Evolutionary conservation across 1,284 basidiomycete species (phyloP).

Genomic region (Marasmius sp.): DNA sequence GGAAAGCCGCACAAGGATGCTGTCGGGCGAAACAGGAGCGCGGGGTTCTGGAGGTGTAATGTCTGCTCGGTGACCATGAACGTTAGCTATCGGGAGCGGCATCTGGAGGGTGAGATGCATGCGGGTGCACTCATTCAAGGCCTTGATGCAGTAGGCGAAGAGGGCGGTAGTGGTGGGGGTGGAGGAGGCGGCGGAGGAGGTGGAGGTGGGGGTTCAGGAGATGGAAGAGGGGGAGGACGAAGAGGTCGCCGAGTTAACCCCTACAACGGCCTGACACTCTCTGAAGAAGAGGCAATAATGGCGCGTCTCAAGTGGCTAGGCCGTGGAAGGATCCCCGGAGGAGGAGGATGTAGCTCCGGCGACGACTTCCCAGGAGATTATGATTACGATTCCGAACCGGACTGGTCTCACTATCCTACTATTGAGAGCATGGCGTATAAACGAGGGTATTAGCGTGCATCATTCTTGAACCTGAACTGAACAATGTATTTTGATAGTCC

Average conservation of each 20-base stretch:
- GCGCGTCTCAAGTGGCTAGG: background rate
- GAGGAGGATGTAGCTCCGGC: background rate
- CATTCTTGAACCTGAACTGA: too few relatives aligned
- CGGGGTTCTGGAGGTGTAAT: background rate
- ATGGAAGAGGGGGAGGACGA: background rate
- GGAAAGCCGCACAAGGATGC: too few relatives aligned
- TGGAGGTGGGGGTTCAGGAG: background rate
- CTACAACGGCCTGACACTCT: background rate
- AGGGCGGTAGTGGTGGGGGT: background rate
- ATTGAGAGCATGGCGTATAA: too few relatives aligned
- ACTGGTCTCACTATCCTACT: too few relatives aligned
- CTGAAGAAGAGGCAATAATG: background rate
- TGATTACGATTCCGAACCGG: background rate
- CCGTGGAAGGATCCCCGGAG: background rate
- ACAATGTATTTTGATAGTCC: too few relatives aligned
- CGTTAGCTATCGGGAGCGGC: background rate
- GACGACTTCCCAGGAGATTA: background rate
- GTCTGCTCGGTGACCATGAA: background rate
- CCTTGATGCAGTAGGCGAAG: too few relatives aligned
- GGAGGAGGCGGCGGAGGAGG: background rate
- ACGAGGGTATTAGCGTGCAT: too few relatives aligned
- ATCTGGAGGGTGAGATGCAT: background rate
- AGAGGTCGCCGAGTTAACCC: background rate
- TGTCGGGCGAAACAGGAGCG: too few relatives aligned
- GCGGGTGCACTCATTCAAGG: background rate